A percentile compares a stretch with the other conserved stretches of the same genome.
Evolutionary conservation across 257 asterid genomes (phyloP).

Genomic region (Phtheirospermum japonicum): DNA sequence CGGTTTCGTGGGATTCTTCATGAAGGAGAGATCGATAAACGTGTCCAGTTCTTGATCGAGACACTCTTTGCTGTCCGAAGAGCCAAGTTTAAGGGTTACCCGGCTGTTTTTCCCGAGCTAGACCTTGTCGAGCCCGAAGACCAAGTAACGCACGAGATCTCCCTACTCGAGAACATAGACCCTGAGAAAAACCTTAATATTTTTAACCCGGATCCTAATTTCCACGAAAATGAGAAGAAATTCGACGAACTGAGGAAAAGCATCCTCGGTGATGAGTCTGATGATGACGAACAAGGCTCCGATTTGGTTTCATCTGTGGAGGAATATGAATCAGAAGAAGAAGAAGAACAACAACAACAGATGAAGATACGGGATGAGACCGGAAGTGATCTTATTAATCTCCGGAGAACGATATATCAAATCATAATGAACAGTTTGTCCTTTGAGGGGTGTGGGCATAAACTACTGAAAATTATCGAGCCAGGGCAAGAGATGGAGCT

Average conservation of each 20-base stretch:
- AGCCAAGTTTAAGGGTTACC: constrained; percentile 89
- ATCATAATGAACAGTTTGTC: too few species aligned
- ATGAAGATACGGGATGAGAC: constrained; percentile 89
- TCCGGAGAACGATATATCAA: too few species aligned
- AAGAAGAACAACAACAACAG: constrained; percentile 74
- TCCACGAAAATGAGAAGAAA: constrained; percentile 64
- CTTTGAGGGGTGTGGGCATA: too few species aligned
- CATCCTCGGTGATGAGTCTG: constrained; percentile 85
- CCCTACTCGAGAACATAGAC: constrained; percentile 72
- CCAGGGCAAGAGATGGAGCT: constrained; percentile 99
- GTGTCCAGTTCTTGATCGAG: constrained; percentile 86
- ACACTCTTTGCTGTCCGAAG: constrained; percentile 87
- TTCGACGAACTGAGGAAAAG: constrained; percentile 86
- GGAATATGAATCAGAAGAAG: constrained; percentile 68
- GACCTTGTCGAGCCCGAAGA: constrained; percentile 97
- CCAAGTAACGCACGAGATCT: constrained; percentile 84
- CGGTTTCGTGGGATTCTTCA: constrained; percentile 94
- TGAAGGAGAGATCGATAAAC: constrained; percentile 92
- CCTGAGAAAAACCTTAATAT: constrained; percentile 75
- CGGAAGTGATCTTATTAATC: too few species aligned
- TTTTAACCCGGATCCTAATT: constrained; percentile 77
- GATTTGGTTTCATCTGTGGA: too few species aligned
- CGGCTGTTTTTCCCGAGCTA: constrained; percentile 88
- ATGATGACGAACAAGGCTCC: constrained; percentile 69
- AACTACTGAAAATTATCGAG: too few species aligned